These are phyloP conservation scores for Stenocarpella maydis DNA, from an alignment of 2,329 filamentous ascomycete genomes.

Conservation along the genomic window DNA sequence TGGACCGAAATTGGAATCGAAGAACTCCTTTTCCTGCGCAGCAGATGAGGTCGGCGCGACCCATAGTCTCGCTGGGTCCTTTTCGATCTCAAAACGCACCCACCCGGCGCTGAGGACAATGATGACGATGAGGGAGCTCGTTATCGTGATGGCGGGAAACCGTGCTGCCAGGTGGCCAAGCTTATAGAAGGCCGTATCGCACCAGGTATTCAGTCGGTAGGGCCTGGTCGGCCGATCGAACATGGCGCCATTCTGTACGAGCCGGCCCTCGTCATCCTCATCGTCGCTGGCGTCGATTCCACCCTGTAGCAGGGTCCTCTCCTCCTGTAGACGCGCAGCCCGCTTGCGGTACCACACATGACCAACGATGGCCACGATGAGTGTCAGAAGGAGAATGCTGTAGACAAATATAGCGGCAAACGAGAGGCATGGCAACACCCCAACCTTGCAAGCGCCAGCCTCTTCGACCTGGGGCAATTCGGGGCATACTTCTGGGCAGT, in stretches of 20 bases:
- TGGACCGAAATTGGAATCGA: slow-evolving; percentile 90
- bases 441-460: slow-evolving; percentile 79
- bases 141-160: slow-evolving; percentile 86
- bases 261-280: slow-evolving; percentile 84
- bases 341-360: slow-evolving; percentile 81
- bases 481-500: slow-evolving; percentile 88
- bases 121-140: slow-evolving; percentile 77
- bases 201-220: slow-evolving; percentile 85
- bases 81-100: slow-evolving; percentile 89
- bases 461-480: slow-evolving; percentile 79
- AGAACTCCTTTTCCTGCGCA: slow-evolving; percentile 92
- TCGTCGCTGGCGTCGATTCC: slow-evolving; percentile 81
- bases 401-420: slow-evolving; percentile 93
- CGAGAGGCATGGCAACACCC: slow-evolving; percentile 88
- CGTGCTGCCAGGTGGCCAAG: slow-evolving; percentile 82
- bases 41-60: slow-evolving; percentile 93
- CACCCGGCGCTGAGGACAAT: slow-evolving; percentile 84
- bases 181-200: slow-evolving; percentile 80
- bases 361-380: slow-evolving; percentile 73
- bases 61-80: slow-evolving; percentile 90
- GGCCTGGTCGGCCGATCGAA: slow-evolving; percentile 80
- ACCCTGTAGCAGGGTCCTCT: slow-evolving; percentile 80
- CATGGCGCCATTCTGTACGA: slow-evolving; percentile 78
- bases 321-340: slow-evolving; percentile 77
- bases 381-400: slow-evolving; percentile 73